Percentiles rank a stretch among this genome's conserved stretches.
These are phyloP conservation scores for Oryza punctata DNA, from an alignment of 176 grass and related monocot species.

Conservation along the genomic window DNA sequence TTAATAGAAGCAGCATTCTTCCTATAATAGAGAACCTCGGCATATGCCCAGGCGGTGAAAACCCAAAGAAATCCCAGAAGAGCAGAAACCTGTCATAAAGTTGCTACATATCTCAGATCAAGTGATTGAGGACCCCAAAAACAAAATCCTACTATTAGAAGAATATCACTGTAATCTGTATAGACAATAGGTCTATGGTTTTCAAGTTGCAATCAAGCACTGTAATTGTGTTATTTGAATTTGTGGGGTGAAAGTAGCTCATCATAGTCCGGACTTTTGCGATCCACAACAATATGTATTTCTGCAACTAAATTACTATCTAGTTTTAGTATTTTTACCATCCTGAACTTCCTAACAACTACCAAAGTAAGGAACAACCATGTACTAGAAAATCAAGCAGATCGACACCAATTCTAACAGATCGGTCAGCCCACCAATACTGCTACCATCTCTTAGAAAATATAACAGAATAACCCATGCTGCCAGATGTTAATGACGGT, in stretches of 20 bases:
- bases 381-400: not conserved
- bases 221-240: constrained; percentile 23
- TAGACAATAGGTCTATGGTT: not conserved
- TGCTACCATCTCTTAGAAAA: not conserved
- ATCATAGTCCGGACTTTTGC: not conserved
- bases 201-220: not conserved
- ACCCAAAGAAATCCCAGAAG: constrained; percentile 83
- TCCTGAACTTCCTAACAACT: constrained; percentile 6
- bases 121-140: not conserved
- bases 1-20: constrained; percentile 67
- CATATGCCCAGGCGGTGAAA: constrained; percentile 74
- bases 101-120: constrained; percentile 22
- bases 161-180: not conserved
- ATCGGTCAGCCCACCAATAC: not conserved
- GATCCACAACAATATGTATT: not conserved
- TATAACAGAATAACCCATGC: not conserved
- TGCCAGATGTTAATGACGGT: not conserved
- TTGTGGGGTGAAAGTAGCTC: not conserved
- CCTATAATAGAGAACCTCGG: constrained; percentile 66
- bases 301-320: not conserved
- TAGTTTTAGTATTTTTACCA: too few relatives aligned
- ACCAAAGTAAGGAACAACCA: not conserved
- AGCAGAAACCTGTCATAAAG: constrained; percentile 57
- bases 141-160: constrained; percentile 18
- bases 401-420: not conserved